phyloP scores from a whole-genome alignment of 192 early-diverging fungal species.

The Pilobolus umbonatus region DNA sequence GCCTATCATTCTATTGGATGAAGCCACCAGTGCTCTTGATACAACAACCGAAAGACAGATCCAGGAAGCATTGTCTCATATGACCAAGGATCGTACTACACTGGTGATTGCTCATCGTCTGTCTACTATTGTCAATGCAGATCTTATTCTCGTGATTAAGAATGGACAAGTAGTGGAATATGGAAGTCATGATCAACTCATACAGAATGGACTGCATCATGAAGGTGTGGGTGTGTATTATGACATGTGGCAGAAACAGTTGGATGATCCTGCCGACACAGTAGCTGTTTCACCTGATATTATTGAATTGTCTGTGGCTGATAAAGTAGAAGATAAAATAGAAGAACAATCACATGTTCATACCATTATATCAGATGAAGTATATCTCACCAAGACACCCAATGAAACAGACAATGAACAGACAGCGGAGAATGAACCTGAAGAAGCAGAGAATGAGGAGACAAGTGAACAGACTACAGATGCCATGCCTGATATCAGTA shows the following conservation, averaged over 20 bases:
- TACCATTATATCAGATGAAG: no score
- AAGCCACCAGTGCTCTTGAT: slow-evolving; percentile 86
- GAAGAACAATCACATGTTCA: no score
- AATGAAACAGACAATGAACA: no score
- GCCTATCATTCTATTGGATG: slow-evolving; percentile 71
- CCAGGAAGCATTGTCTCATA: slow-evolving; percentile 70
- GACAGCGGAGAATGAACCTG: no score
- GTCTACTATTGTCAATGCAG: slow-evolving; percentile 77
- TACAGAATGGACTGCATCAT: slow-evolving; percentile 33
- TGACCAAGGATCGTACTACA: slow-evolving; percentile 80
- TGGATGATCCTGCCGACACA: slow-evolving; percentile 45
- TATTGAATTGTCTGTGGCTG: no score
- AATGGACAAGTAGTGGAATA: slow-evolving; percentile 76
- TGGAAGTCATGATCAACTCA: slow-evolving; percentile 75
- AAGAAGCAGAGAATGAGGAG: no score
- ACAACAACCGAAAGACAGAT: slow-evolving; percentile 68
- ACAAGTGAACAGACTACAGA: no score
- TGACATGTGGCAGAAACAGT: slow-evolving; percentile 90
- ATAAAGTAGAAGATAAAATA: no score
- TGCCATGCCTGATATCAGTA: no score
- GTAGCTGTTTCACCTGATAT: neutral
- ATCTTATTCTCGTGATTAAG: slow-evolving; percentile 82
- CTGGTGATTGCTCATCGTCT: slow-evolving; percentile 84
- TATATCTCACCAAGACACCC: no score
- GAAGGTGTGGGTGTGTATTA: slow-evolving; percentile 65